phyloP scores from a whole-genome alignment of 2,329 filamentous ascomycete genomes.

The Colletotrichum spinosum region DNA sequence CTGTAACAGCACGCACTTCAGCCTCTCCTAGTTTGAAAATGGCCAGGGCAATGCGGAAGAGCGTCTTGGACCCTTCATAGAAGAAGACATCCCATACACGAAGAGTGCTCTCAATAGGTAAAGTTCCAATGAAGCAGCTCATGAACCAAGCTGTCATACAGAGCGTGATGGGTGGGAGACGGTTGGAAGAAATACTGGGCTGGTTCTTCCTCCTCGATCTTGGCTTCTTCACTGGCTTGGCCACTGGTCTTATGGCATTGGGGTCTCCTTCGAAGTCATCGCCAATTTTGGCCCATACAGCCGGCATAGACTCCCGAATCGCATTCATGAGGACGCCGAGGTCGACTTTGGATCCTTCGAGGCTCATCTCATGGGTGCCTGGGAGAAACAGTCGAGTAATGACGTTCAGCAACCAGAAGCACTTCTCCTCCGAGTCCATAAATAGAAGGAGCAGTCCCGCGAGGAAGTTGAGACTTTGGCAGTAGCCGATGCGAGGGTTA shows the following conservation, averaged over 20 bases:
- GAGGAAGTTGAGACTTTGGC: conserved; percentile 94
- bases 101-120: conserved; percentile 91
- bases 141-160: conserved; percentile 98
- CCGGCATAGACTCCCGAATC: conserved; percentile 83
- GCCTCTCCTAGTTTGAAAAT: conserved; percentile 90
- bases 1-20: conserved; percentile 81
- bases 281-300: conserved; percentile 89
- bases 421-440: conserved; percentile 87
- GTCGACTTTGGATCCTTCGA: conserved; percentile 94
- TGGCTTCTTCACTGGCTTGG: conserved; percentile 41
- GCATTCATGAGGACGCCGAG: conserved; percentile 92
- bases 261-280: conserved; percentile 73
- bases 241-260: conserved; percentile 49
- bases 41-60: conserved; percentile 90
- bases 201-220: conserved; percentile 54
- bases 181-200: conserved; percentile 56
- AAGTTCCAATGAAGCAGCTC: conserved; percentile 93
- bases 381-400: conserved; percentile 90
- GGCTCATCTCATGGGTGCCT: conserved; percentile 88
- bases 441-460: conserved; percentile 91
- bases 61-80: conserved; percentile 92
- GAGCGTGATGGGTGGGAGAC: conserved; percentile 88
- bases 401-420: conserved; percentile 93
- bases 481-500: conserved; percentile 93
- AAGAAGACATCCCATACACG: conserved; percentile 97